Percentiles rank a stretch among this genome's conserved stretches.
phyloP scores from a whole-genome alignment of 768 basidiomycete species.

The Hydnum rufescens region DNA sequence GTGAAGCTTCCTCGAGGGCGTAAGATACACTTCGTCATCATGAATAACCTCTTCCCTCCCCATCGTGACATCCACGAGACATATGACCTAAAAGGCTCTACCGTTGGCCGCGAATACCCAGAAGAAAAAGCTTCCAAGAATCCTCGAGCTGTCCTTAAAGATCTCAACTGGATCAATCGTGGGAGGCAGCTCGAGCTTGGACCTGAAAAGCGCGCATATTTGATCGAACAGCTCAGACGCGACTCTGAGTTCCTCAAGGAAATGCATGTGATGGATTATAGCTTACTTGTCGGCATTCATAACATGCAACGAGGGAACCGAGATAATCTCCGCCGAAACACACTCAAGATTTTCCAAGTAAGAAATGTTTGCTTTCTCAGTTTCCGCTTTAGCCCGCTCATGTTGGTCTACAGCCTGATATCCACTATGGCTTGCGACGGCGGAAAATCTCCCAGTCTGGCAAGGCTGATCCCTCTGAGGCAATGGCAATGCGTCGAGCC shows the following conservation, averaged over 20 bases:
- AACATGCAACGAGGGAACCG: slow-evolving; percentile 76
- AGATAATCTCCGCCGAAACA: slow-evolving; percentile 80
- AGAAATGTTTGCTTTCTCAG: slow-evolving; percentile 16
- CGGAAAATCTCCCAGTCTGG: slow-evolving; percentile 36
- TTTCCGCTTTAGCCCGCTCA: slow-evolving; percentile 1
- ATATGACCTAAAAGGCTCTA: slow-evolving; percentile 90
- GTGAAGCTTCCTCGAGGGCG: slow-evolving; percentile 85
- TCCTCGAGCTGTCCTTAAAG: slow-evolving; percentile 80
- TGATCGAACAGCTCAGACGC: slow-evolving; percentile 77
- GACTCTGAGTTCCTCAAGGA: slow-evolving; percentile 72
- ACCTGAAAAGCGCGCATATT: slow-evolving; percentile 79
- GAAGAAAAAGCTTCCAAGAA: slow-evolving; percentile 64
- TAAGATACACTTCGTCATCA: slow-evolving; percentile 99
- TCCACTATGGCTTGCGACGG: slow-evolving; percentile 37
- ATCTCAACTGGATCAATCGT: slow-evolving; percentile 88
- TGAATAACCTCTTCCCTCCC: slow-evolving; percentile 98
- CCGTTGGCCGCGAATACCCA: slow-evolving; percentile 70
- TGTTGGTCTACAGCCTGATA: slow-evolving; percentile 1
- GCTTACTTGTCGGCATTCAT: slow-evolving; percentile 84
- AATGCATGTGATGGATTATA: slow-evolving; percentile 91
- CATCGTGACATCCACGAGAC: slow-evolving; percentile 97
- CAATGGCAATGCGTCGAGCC: slow-evolving; percentile 66
- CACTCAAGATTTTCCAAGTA: slow-evolving; percentile 81
- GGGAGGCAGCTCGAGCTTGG: slow-evolving; percentile 68
- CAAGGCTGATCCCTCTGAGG: slow-evolving; percentile 37